Conservation (phyloP, 306 rosid species). For the Lathyrus sativus region DNA sequence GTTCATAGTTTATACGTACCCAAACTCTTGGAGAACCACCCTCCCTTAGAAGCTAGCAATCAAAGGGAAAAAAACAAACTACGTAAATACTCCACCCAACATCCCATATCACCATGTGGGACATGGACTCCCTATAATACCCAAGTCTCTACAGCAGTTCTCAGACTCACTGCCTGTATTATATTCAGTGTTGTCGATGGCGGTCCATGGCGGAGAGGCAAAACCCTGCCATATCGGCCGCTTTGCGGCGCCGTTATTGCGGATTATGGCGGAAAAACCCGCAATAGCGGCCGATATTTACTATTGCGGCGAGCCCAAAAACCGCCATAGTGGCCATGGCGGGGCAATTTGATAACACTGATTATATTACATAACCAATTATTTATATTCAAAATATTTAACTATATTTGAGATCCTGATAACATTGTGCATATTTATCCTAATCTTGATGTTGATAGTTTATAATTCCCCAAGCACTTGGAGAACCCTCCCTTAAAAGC, state of each 20-base stretch:
- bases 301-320: too few relatives aligned
- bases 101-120: background rate
- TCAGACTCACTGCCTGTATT: background rate
- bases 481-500: too few relatives aligned
- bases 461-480: too few relatives aligned
- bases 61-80: background rate
- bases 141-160: background rate
- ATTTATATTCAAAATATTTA: background rate
- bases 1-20: conserved; percentile 6
- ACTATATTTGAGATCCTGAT: conserved; percentile 4
- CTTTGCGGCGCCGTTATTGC: too few relatives aligned
- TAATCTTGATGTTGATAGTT: background rate
- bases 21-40: background rate
- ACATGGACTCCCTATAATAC: background rate
- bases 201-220: too few relatives aligned
- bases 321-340: too few relatives aligned
- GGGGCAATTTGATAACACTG: too few relatives aligned
- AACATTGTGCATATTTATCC: conserved; percentile 15
- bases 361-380: background rate
- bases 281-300: too few relatives aligned
- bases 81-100: background rate
- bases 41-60: background rate
- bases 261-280: too few relatives aligned
- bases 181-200: too few relatives aligned
- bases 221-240: too few relatives aligned